Percentiles rank a stretch among this genome's conserved stretches.
phyloP scores from a whole-genome alignment of 225 moss, liverwort and hornwort species.

The Climacium dendroides region DNA sequence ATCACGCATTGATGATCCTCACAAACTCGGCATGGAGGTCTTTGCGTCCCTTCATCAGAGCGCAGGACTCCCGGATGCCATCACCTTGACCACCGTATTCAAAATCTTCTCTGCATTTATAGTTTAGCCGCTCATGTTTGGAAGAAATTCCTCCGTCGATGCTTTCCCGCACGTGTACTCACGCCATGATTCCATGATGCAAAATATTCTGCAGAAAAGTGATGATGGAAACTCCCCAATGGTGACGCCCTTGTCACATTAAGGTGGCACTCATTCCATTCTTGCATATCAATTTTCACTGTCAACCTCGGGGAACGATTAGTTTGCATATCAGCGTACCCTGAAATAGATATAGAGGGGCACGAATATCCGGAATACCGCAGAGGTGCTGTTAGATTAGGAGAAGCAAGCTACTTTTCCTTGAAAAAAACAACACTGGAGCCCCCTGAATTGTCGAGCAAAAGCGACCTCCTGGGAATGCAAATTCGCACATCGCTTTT shows the following conservation, averaged over 20 bases:
- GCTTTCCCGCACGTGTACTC: background rate
- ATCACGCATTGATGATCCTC: background rate
- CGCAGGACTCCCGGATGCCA: slow-evolving; percentile 54
- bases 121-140: background rate
- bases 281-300: slow-evolving; percentile 38
- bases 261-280: slow-evolving; percentile 42
- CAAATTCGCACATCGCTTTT: background rate
- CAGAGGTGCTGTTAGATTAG: background rate
- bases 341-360: background rate
- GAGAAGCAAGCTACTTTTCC: background rate
- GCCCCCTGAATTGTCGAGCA: background rate
- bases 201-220: slow-evolving; percentile 43
- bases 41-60: slow-evolving; percentile 49
- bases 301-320: background rate
- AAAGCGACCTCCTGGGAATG: background rate
- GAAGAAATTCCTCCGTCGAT: background rate
- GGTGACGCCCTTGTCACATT: slow-evolving; percentile 42
- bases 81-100: slow-evolving; percentile 13
- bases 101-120: background rate
- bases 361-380: background rate
- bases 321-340: background rate
- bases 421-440: background rate
- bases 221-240: slow-evolving; percentile 28
- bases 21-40: slow-evolving; percentile 18
- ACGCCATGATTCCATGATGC: background rate